Evolutionary conservation across 208 protist genomes (phyloP).

Genomic region (Trypanosoma scelopori): DNA sequence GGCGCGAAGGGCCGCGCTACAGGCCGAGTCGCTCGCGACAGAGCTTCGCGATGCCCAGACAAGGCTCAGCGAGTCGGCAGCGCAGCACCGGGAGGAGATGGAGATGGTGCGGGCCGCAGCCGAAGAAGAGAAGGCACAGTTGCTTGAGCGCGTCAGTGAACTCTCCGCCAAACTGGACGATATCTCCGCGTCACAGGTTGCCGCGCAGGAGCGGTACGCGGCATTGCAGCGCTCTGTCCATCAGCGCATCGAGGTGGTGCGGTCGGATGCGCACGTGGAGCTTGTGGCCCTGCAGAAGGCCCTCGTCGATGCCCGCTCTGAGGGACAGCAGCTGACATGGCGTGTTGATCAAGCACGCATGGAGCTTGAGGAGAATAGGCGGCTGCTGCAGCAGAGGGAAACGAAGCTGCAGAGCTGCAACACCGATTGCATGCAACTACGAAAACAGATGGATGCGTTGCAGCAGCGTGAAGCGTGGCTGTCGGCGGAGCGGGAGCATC

Average conservation of each 20-base stretch:
- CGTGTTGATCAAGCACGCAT: slow-evolving; percentile 34
- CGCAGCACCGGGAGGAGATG: slow-evolving; percentile 39
- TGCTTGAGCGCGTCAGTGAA: slow-evolving; percentile 35
- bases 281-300: slow-evolving; percentile 49
- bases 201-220: slow-evolving; percentile 31
- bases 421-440: slow-evolving; percentile 3
- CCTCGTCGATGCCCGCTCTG: slow-evolving; percentile 38
- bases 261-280: slow-evolving; percentile 45
- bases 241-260: slow-evolving; percentile 38
- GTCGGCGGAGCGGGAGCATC: slow-evolving; percentile 40
- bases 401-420: slow-evolving; percentile 23
- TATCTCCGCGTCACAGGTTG: slow-evolving; percentile 20
- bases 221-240: slow-evolving; percentile 42
- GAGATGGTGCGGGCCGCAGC: slow-evolving; percentile 28
- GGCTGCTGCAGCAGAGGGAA: slow-evolving; percentile 20
- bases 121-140: slow-evolving; percentile 33
- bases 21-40: slow-evolving; percentile 29
- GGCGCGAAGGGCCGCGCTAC: slow-evolving; percentile 34
- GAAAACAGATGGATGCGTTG: slow-evolving; percentile 17
- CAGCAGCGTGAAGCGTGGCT: slow-evolving; percentile 68
- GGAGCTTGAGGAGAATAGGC: slow-evolving; percentile 30
- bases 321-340: slow-evolving; percentile 41
- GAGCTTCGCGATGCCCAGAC: slow-evolving; percentile 39
- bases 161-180: slow-evolving; percentile 34
- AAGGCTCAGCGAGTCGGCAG: slow-evolving; percentile 24